Evolutionary conservation across 2,329 filamentous ascomycete species (phyloP).

Genomic region (Aspergillus melleus): DNA sequence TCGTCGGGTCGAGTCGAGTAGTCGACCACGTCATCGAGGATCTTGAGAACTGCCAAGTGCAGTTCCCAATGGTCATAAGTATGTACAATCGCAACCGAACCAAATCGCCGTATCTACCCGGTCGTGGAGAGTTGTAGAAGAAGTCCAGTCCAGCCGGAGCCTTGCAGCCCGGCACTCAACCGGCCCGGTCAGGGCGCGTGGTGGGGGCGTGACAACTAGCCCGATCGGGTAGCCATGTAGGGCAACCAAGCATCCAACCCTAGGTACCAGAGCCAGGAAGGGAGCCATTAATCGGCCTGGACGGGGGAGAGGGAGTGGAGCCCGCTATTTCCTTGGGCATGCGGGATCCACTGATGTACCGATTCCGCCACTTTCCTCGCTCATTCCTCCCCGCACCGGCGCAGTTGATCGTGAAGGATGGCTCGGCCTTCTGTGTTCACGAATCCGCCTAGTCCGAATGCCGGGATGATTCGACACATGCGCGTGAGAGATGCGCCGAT

Average conservation of each 20-base stretch:
- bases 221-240: neutral
- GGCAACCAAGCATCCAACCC: neutral
- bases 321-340: neutral
- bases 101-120: neutral
- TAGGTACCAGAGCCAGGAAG: neutral
- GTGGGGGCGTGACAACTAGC: neutral
- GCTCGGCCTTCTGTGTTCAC: conserved; percentile 62
- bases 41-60: neutral
- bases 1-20: neutral
- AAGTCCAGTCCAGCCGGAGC: neutral
- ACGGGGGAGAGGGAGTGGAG: neutral
- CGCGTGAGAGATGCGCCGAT: conserved; percentile 68
- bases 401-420: conserved; percentile 30
- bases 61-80: neutral
- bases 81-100: neutral
- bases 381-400: conserved; percentile 8
- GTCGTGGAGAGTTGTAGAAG: neutral
- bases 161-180: neutral
- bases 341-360: neutral
- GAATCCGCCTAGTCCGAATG: conserved; percentile 84
- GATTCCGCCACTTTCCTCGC: neutral
- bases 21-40: neutral
- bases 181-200: neutral
- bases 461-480: conserved; percentile 80
- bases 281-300: neutral